Evolutionary conservation across 2,329 filamentous ascomycete genomes (phyloP).

Genomic region (Ramularia collo-cygni): DNA sequence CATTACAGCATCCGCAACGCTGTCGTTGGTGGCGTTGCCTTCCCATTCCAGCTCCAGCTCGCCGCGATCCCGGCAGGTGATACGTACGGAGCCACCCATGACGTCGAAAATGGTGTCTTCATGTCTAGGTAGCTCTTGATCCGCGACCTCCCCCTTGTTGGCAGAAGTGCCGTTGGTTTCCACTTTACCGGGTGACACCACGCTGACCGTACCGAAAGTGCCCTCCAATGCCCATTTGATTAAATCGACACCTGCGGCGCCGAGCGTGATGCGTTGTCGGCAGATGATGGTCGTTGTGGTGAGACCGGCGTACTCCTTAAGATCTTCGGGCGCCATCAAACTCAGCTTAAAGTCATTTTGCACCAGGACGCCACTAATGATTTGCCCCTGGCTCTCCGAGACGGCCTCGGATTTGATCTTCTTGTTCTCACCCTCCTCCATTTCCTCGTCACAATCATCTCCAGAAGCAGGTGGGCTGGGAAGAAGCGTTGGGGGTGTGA

Average conservation of each 20-base stretch:
- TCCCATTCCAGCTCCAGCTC: slow-evolving; percentile 94
- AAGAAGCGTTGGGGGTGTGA: slow-evolving; percentile 55
- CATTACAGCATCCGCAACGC: slow-evolving; percentile 95
- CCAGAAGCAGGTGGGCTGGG: slow-evolving; percentile 30
- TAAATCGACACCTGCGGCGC: slow-evolving; percentile 80
- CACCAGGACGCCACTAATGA: slow-evolving; percentile 86
- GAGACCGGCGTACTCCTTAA: slow-evolving; percentile 92
- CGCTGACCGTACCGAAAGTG: slow-evolving; percentile 74
- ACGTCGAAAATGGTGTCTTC: slow-evolving; percentile 55
- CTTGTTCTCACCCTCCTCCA: slow-evolving; percentile 18
- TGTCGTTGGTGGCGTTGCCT: slow-evolving; percentile 94
- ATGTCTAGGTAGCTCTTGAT: slow-evolving; percentile 54
- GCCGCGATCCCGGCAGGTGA: slow-evolving; percentile 53
- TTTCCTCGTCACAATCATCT: slow-evolving; percentile 38
- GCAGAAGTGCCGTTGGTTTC: slow-evolving; percentile 13
- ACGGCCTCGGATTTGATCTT: slow-evolving; percentile 41
- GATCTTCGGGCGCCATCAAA: slow-evolving; percentile 91
- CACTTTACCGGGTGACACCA: slow-evolving; percentile 23
- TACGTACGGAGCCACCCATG: slow-evolving; percentile 85
- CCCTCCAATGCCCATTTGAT: slow-evolving; percentile 92
- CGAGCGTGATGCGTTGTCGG: slow-evolving; percentile 81
- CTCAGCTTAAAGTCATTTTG: slow-evolving; percentile 98
- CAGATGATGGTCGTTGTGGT: slow-evolving; percentile 92
- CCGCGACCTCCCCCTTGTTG: slow-evolving; percentile 46
- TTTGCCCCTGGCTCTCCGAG: slow-evolving; percentile 37